Evolutionary conservation across 2,329 filamentous ascomycete genomes (phyloP).

Genomic region (Pestalotiopsis fici): DNA sequence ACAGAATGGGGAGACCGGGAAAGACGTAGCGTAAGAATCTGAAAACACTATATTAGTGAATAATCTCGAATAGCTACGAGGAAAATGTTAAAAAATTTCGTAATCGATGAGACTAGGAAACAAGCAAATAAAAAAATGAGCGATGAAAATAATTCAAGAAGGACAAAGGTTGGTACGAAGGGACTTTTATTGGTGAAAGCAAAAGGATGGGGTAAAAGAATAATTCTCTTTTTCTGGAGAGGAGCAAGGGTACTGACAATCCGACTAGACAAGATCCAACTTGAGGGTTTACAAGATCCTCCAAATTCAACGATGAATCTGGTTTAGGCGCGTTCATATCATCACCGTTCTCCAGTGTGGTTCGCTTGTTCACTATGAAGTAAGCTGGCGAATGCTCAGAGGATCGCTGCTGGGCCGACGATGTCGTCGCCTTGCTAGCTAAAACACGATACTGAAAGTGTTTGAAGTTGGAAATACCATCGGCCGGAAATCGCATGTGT

Average conservation of each 20-base stretch:
- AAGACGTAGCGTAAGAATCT: background rate
- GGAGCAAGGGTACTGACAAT: background rate
- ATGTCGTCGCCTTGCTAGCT: background rate
- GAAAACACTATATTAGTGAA: background rate
- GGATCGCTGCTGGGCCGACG: background rate
- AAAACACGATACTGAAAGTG: background rate
- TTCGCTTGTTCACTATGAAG: background rate
- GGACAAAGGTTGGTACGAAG: too few species aligned
- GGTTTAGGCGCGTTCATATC: background rate
- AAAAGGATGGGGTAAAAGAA: too few species aligned
- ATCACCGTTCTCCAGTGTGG: background rate
- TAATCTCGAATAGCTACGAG: too few species aligned
- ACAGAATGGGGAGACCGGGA: background rate
- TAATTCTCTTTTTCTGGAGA: too few species aligned
- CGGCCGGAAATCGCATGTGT: background rate
- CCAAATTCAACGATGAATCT: background rate
- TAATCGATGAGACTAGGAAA: too few species aligned
- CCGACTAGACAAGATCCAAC: background rate
- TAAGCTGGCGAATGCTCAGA: background rate
- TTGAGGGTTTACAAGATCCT: background rate
- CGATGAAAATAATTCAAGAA: too few species aligned
- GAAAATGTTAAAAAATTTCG: too few species aligned
- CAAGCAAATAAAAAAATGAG: too few species aligned
- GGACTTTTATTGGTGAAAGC: too few species aligned
- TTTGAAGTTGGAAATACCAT: background rate